phyloP scores from a whole-genome alignment of 768 basidiomycete species.

The Gymnopilus dilepis region DNA sequence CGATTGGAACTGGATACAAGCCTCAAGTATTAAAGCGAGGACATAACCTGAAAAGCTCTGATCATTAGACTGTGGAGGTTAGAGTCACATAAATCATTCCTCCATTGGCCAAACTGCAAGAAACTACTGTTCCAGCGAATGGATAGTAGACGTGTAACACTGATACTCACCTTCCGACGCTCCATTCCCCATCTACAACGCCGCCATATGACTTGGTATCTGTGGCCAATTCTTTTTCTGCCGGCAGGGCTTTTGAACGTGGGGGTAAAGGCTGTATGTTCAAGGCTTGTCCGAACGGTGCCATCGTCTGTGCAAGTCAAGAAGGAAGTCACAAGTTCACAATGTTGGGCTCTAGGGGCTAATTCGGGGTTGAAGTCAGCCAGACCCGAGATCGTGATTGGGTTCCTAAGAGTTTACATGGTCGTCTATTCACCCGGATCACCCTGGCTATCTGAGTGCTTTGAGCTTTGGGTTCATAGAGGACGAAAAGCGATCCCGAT shows the following conservation, averaged over 20 bases:
- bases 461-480: too few species aligned
- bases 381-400: background rate
- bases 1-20: constrained; percentile 57
- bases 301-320: too few species aligned
- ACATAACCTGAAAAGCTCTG: constrained; percentile 54
- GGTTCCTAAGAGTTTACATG: too few species aligned
- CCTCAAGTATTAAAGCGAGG: constrained; percentile 57
- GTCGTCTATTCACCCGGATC: too few species aligned
- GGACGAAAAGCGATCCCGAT: too few species aligned
- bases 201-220: constrained; percentile 37
- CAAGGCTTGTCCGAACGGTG: constrained; percentile 43
- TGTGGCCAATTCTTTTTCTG: constrained; percentile 8
- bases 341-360: too few species aligned
- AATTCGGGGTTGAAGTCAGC: background rate
- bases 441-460: too few species aligned
- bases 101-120: constrained; percentile 56
- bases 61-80: constrained; percentile 1
- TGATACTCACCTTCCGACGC: constrained; percentile 46
- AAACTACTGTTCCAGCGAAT: background rate
- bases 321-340: too few species aligned
- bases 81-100: constrained; percentile 35
- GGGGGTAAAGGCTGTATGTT: constrained; percentile 24
- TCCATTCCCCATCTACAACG: constrained; percentile 51
- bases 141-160: background rate
- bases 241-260: background rate